Evolutionary conservation across 257 asterid species (phyloP), one percentile per base, ranked within the genome.

Genomic region (Petrea volubilis): DNA sequence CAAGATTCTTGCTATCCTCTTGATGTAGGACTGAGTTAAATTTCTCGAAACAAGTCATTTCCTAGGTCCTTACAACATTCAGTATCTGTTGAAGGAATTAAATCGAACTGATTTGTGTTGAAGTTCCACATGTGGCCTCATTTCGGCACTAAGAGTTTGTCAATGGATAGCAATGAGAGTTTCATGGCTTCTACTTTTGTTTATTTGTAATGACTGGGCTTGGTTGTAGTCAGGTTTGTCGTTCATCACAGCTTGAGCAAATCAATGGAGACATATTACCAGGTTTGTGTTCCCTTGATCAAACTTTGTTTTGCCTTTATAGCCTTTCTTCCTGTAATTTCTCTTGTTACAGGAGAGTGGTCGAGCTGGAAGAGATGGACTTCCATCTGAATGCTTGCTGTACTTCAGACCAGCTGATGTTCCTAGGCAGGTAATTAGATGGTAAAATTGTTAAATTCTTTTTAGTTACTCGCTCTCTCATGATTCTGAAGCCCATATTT

Each of bases 351-450:
- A 94, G 99, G 99, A 94, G 83, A 94, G 99, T 86, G 99, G 99
- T 58, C 88, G 99, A 71, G 99, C 99, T 59, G 99, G 99, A 78
- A 83, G 99, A 81, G 98, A 94, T 72, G 99, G 98, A 51, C 99
- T 94, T 82, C 97, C 98, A 78, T 91, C 99, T 34, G 99, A 94
- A 76, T 94, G 99, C 64, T 72, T 94, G 80, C 88, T 94, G 38
- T 94, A 78, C 85, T 94, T 91, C 80, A 85, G 98, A 69, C 96
- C 97, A 56, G 97, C 90, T 57, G 99, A 94, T 84, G 97, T 85
- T 65, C 90, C 98, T 74, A 86, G 98, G 79, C 98, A 91, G 97
- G 99, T 94, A 74, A 71, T 60, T 58, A 61, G 70, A 50, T 74
- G 59, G 49, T 41, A 62, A 40, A 14, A 56, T 31, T 0, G 41